A percentile compares a stretch with the other conserved stretches of the same genome.
Conservation (phyloP, 768 basidiomycete genomes). For the Naganishia friedmannii region DNA sequence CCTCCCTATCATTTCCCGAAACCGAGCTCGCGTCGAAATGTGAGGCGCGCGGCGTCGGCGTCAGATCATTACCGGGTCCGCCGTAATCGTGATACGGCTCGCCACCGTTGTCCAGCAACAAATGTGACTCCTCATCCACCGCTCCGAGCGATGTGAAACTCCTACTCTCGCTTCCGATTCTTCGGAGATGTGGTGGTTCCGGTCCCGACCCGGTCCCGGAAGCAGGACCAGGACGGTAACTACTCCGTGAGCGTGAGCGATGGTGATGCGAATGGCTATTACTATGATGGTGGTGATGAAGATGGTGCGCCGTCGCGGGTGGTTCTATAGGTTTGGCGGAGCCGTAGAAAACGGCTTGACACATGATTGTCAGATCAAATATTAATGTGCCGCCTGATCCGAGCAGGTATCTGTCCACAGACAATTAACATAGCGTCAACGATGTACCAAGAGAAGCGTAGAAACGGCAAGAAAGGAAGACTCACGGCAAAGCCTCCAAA, state of each 20-base stretch:
- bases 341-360: constrained; percentile 75
- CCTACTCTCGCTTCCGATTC: constrained; percentile 14
- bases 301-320: neutral
- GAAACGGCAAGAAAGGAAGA: constrained; percentile 33
- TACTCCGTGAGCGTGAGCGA: constrained; percentile 19
- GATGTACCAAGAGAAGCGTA: neutral
- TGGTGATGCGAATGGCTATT: constrained; percentile 14
- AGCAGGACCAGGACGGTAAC: constrained; percentile 6
- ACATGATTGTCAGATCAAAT: constrained; percentile 88
- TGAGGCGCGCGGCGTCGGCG: neutral
- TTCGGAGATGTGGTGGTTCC: neutral
- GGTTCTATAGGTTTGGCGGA: constrained; percentile 40
- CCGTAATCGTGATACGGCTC: neutral
- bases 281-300: constrained; percentile 8
- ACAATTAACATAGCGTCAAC: neutral
- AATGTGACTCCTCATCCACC: constrained; percentile 14
- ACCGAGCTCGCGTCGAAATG: too few relatives aligned
- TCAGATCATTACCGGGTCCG: neutral
- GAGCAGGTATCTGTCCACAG: constrained; percentile 62
- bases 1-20: neutral
- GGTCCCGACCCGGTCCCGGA: neutral
- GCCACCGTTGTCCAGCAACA: neutral
- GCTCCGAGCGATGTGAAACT: constrained; percentile 14
- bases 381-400: constrained; percentile 89
- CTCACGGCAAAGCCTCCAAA: constrained; percentile 79